phyloP scores from a whole-genome alignment of 1,139 yeast species.

The Kodamaea ohmeri region DNA sequence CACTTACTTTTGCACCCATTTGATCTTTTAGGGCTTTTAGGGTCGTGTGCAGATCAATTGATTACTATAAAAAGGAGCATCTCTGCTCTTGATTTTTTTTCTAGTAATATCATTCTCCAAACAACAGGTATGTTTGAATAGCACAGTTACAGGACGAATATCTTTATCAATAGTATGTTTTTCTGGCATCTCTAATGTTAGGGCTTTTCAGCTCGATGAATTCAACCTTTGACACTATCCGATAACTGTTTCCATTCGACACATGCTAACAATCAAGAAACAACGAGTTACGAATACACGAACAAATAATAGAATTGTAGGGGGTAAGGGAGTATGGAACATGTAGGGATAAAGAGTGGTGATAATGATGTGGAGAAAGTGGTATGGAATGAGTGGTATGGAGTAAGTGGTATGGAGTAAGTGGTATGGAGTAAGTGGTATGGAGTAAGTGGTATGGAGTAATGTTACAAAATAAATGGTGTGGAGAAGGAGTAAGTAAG shows the following conservation, averaged over 20 bases:
- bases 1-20: no score
- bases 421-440: no score
- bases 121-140: slow-evolving; percentile 6
- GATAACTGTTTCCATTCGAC: slow-evolving; percentile 21
- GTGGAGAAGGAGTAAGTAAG: no score
- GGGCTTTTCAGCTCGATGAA: slow-evolving; percentile 58
- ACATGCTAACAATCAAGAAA: slow-evolving; percentile 5
- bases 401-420: no score
- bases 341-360: no score
- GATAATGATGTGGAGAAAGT: no score
- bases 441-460: no score
- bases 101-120: not conserved
- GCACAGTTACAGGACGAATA: slow-evolving; percentile 35
- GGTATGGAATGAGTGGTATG: no score
- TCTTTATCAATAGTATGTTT: slow-evolving; percentile 42
- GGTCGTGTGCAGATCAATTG: not conserved
- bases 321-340: not conserved
- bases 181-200: slow-evolving; percentile 77
- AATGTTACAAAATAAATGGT: no score
- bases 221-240: slow-evolving; percentile 57
- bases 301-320: not conserved
- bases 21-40: slow-evolving; percentile 1
- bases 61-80: slow-evolving; percentile 1
- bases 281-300: not conserved
- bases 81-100: not conserved